Percentiles rank a stretch among this genome's conserved stretches.
These are phyloP conservation scores for Alternaria postmessia DNA, from an alignment of 2,329 filamentous ascomycete species.

Conservation along the genomic window DNA sequence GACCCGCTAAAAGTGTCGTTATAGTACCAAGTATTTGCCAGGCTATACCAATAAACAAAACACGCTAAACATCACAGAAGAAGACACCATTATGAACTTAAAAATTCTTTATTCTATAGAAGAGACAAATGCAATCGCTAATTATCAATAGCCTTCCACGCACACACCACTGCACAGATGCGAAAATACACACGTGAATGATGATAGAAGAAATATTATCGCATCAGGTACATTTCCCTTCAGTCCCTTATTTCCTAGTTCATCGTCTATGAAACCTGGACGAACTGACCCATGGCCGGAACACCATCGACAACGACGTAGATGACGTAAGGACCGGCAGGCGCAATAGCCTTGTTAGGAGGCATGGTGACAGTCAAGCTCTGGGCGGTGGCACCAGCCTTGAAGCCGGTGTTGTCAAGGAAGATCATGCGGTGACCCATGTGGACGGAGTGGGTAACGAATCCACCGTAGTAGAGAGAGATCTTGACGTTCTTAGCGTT, in stretches of 20 bases:
- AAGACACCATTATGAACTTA: not conserved
- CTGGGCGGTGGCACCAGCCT: slow-evolving; percentile 52
- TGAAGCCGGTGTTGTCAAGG: slow-evolving; percentile 61
- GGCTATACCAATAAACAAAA: not conserved
- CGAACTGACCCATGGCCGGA: slow-evolving; percentile 62
- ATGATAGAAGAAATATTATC: not conserved
- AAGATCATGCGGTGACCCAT: slow-evolving; percentile 68
- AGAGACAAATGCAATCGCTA: not conserved
- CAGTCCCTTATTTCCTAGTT: not conserved
- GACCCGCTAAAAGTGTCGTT: not conserved
- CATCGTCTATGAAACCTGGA: slow-evolving; percentile 50
- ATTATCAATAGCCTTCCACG: not conserved
- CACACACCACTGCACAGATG: not conserved
- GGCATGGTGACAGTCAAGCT: slow-evolving; percentile 63
- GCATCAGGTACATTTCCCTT: not conserved
- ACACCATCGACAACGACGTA: slow-evolving; percentile 66
- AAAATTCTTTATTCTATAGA: not conserved
- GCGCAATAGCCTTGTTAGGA: slow-evolving; percentile 63
- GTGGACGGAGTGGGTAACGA: slow-evolving; percentile 67
- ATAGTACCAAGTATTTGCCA: not conserved
- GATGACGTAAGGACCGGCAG: slow-evolving; percentile 67
- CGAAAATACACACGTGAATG: not conserved
- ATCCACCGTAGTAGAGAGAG: slow-evolving; percentile 66
- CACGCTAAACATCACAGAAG: not conserved
- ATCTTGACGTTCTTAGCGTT: slow-evolving; percentile 58